These are phyloP conservation scores for Chenopodium quinoa DNA, from an alignment of 148 eudicot genomes.

Conservation along the genomic window DNA sequence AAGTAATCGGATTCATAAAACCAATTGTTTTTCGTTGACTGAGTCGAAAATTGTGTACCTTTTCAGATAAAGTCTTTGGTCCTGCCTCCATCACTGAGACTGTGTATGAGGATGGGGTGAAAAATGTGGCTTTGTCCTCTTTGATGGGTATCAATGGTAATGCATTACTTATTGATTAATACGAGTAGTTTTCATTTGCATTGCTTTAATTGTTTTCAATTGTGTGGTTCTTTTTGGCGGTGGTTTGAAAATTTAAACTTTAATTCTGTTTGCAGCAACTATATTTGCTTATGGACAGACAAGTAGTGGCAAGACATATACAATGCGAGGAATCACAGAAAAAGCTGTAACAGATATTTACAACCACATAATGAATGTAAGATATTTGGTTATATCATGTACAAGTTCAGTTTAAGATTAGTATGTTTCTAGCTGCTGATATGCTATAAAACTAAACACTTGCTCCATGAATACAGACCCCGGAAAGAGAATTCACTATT, in stretches of 20 bases:
- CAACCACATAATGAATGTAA: conserved; percentile 58
- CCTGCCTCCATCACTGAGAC: conserved; percentile 60
- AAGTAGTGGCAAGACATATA: conserved; percentile 94
- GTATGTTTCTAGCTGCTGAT: not conserved
- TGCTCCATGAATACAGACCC: conserved; percentile 51
- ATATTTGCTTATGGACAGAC: conserved; percentile 98
- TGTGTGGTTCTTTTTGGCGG: not conserved
- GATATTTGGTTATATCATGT: conserved; percentile 5
- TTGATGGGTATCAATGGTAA: conserved; percentile 93
- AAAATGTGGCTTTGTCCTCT: conserved; percentile 81
- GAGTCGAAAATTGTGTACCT: not conserved
- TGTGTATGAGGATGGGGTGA: conserved; percentile 91
- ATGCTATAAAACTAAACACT: conserved; percentile 8
- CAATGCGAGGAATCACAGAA: conserved; percentile 95
- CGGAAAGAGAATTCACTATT: conserved; percentile 77
- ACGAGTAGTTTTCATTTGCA: not conserved
- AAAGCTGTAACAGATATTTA: conserved; percentile 75
- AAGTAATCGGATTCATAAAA: not conserved
- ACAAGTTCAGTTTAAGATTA: not conserved
- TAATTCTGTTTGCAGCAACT: conserved; percentile 54
- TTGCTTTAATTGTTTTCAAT: not conserved
- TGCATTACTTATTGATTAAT: not conserved
- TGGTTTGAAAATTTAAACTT: not conserved
- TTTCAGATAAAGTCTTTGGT: conserved; percentile 84
- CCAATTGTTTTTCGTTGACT: not conserved